Base-by-base conservation (phyloP, 345 rosid species). In the Camelina hispida region DNA sequence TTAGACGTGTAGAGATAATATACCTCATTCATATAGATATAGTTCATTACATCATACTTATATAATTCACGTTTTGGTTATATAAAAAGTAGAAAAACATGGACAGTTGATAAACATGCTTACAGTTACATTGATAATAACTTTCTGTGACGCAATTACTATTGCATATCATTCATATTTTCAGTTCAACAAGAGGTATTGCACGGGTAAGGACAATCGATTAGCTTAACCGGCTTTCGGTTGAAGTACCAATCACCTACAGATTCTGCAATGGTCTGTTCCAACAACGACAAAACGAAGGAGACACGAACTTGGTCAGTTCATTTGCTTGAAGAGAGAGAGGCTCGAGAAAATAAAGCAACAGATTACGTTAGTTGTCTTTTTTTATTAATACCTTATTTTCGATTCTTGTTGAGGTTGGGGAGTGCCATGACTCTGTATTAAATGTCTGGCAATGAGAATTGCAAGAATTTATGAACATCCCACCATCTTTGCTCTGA, bases 231-330 rank as follows among this genome's bases (percentile, higher is more conserved):
- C n/a, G 43, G 77, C 69, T 69, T 48, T 1, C 95, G 79, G 75
- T 85, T 74, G 74, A 88, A 91, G 82, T 85, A 91, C 98, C 97
- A 91, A 64, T 91, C 96, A 35, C 95, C 88, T 25, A 87, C 97
- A 3, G 95, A 74, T 62, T 88, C 89, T 55, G 96, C 96, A 68
- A 88, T 91, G 5, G 88, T 90, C 97, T 94, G 87, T 78, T 69
- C 23, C 71, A 63, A 50, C 61, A 74, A 14, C 72, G 32, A 44
- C 6, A 32, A 18, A 13, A 61, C 14, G 6, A 59, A 38, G 3
- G 5, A 54, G 53, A 67, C 53, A 66, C 14, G 22, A 50, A 51
- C n/a, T 14, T 1, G 35, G 3, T 56, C 60, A 62, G 51, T 56
- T 53, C 25, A 23, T 43, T 43, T 61, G 57, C 30, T 43, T 32